These are phyloP conservation scores for Colletotrichum acutatum DNA, from an alignment of 2,329 filamentous ascomycete species.

Conservation along the genomic window DNA sequence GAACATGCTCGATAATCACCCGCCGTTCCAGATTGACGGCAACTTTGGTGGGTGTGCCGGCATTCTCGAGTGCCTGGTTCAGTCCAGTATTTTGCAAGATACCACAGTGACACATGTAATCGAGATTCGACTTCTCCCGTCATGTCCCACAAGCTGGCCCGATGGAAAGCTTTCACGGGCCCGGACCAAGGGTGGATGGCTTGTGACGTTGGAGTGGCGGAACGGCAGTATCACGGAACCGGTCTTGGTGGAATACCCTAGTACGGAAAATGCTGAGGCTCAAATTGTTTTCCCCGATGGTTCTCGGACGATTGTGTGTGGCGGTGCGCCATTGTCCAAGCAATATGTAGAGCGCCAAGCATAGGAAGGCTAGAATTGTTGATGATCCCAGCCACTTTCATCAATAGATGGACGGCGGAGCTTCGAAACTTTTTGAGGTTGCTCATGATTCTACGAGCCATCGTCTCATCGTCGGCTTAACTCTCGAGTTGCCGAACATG, in stretches of 20 bases:
- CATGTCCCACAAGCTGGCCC: conserved; percentile 24
- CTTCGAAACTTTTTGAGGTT: not conserved
- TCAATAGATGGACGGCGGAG: not conserved
- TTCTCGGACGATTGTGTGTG: not conserved
- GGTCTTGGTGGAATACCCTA: not conserved
- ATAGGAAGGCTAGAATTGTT: not conserved
- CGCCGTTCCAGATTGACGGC: conserved; percentile 60
- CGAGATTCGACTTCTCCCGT: conserved; percentile 23
- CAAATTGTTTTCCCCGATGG: conserved; percentile 12
- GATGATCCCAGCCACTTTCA: not conserved
- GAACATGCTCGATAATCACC: conserved; percentile 40
- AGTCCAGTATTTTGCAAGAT: conserved; percentile 5
- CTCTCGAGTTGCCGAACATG: not conserved
- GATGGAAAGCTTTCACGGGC: conserved; percentile 1
- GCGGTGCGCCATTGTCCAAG: not conserved
- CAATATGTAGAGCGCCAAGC: not conserved
- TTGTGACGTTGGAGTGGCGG: conserved; percentile 21
- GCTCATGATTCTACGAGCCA: not conserved
- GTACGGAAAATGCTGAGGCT: not conserved
- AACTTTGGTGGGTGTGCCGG: conserved; percentile 59
- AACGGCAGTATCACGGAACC: conserved; percentile 18
- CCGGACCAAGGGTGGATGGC: conserved; percentile 27
- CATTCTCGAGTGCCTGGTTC: conserved; percentile 41
- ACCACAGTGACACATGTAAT: not conserved
- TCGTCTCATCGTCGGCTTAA: not conserved